Percentiles rank a stretch among this genome's conserved stretches.
Evolutionary conservation across 2,329 filamentous ascomycete genomes (phyloP).

Genomic region (Monilinia vaccinii-corymbosi): DNA sequence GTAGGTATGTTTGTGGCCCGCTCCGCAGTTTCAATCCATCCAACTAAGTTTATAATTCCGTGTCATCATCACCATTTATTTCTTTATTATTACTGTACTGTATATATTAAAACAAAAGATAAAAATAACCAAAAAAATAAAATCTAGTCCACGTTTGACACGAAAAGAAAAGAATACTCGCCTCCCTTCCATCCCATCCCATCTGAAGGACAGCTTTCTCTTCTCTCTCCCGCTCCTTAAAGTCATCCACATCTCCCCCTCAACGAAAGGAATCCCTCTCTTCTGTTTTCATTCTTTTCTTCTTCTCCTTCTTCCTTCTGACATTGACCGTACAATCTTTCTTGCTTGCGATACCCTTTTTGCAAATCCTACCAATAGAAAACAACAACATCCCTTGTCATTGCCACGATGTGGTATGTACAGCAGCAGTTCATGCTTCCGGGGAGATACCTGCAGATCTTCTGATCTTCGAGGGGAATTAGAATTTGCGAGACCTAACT

Average conservation of each 20-base stretch:
- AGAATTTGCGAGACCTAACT: not conserved
- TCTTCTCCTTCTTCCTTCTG: not conserved
- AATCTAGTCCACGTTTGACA: too few species aligned
- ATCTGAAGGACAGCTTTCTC: not conserved
- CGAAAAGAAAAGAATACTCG: too few species aligned
- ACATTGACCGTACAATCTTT: not conserved
- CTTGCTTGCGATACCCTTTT: conserved; percentile 5
- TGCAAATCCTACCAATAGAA: not conserved
- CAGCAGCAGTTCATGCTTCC: not conserved
- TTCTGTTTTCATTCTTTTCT: not conserved
- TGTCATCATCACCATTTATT: too few species aligned
- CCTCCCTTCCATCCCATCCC: too few species aligned
- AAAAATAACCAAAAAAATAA: too few species aligned
- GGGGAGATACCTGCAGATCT: not conserved
- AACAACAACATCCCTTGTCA: not conserved
- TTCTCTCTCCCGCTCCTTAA: conserved; percentile 1
- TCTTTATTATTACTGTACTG: too few species aligned
- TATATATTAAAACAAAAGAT: too few species aligned
- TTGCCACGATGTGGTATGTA: conserved; percentile 25
- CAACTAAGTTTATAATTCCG: too few species aligned
- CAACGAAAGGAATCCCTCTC: not conserved
- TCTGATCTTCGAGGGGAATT: not conserved
- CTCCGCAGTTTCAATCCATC: too few species aligned
- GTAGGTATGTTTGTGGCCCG: too few species aligned
- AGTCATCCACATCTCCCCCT: conserved; percentile 4